Percentiles rank a stretch among this genome's conserved stretches.
Evolutionary conservation across 139 green algal species (phyloP).

Genomic region (Chlorella sp.): DNA sequence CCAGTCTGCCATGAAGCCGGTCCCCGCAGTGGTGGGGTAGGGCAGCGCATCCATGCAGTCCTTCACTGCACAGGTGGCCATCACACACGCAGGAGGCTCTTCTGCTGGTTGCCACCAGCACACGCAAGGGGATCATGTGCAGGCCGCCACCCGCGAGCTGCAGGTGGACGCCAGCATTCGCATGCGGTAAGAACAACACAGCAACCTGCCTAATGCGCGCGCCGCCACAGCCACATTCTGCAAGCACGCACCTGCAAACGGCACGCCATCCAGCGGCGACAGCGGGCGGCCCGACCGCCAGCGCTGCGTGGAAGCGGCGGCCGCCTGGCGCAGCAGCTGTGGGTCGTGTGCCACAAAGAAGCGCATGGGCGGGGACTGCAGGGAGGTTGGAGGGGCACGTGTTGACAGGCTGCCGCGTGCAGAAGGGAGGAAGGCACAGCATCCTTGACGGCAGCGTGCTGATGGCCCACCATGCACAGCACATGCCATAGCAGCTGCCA

Average conservation of each 20-base stretch:
- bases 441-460: too few species aligned
- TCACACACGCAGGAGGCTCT: too few species aligned
- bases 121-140: too few species aligned
- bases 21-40: conserved; percentile 79
- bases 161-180: too few species aligned
- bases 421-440: background rate
- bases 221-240: background rate
- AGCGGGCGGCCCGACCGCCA: conserved; percentile 45
- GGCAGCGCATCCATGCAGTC: conserved; percentile 73
- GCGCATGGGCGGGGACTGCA: conserved; percentile 38
- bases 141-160: too few species aligned
- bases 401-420: background rate
- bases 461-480: background rate
- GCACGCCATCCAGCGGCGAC: conserved; percentile 82
- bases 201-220: background rate
- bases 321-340: conserved; percentile 24
- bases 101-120: too few species aligned
- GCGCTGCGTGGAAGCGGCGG: conserved; percentile 33
- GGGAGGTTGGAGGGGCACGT: background rate
- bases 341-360: conserved; percentile 38
- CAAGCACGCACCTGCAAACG: conserved; percentile 53
- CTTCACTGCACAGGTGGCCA: conserved; percentile 71
- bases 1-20: conserved; percentile 61
- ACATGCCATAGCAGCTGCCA: background rate
- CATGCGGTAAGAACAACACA: too few species aligned